A percentile compares a stretch with the other conserved stretches of the same genome.
Evolutionary conservation across 2,329 filamentous ascomycete species (phyloP).

Genomic region (Penicillium decumbens): DNA sequence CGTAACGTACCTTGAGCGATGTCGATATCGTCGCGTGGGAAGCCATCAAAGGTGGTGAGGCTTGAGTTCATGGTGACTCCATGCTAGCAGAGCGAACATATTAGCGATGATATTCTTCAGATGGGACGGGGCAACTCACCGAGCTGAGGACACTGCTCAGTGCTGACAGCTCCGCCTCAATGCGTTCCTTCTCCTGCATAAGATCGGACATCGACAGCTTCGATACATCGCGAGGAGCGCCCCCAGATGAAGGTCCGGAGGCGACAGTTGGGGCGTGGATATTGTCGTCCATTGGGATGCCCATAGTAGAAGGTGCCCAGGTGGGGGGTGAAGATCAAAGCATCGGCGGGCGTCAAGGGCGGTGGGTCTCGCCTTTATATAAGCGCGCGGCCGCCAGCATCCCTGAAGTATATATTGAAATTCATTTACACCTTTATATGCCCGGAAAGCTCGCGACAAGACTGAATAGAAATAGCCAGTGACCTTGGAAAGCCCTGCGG

Average conservation of each 20-base stretch:
- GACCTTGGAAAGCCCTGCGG: background rate
- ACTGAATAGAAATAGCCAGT: background rate
- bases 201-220: constrained; percentile 72
- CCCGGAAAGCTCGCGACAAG: background rate
- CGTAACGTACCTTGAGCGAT: constrained; percentile 74
- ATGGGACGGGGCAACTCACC: constrained; percentile 48
- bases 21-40: constrained; percentile 87
- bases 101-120: constrained; percentile 12
- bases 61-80: constrained; percentile 87
- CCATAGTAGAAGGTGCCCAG: constrained; percentile 38
- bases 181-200: constrained; percentile 73
- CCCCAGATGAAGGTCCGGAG: constrained; percentile 68
- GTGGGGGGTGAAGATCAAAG: constrained; percentile 13
- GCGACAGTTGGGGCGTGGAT: constrained; percentile 67
- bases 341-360: constrained; percentile 8
- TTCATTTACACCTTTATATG: background rate
- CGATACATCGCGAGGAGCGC: constrained; percentile 55
- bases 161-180: constrained; percentile 82
- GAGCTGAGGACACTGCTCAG: constrained; percentile 83
- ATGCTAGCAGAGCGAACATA: constrained; percentile 59
- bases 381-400: constrained; percentile 8
- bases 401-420: background rate
- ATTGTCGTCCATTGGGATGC: constrained; percentile 55
- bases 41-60: constrained; percentile 83
- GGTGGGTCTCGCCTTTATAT: constrained; percentile 18